Conservation (phyloP, 164 flowering plant genomes). For the Liquidambar formosana region DNA sequence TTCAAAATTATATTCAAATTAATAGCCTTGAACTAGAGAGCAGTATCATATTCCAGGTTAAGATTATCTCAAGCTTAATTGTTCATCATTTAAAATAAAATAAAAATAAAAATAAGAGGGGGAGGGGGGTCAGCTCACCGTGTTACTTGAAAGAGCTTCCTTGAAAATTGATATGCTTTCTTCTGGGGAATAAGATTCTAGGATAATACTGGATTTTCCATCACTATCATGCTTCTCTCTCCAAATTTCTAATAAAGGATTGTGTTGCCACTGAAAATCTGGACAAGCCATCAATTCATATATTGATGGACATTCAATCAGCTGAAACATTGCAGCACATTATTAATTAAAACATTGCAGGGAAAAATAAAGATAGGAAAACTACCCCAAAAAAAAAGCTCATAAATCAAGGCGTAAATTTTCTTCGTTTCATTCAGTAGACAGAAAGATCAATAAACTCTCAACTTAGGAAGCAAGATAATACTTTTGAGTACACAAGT, state of each 20-base stretch:
- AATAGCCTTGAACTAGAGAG: background rate
- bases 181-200: conserved; percentile 69
- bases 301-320: conserved; percentile 94
- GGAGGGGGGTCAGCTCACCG: conserved; percentile 44
- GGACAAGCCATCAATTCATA: conserved; percentile 91
- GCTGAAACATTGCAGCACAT: conserved; percentile 45
- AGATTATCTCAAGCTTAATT: background rate
- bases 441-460: background rate
- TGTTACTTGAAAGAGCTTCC: conserved; percentile 74
- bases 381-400: background rate
- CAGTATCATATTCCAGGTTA: background rate
- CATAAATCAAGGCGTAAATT: no score
- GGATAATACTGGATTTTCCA: conserved; percentile 42
- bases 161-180: conserved; percentile 58
- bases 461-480: no score
- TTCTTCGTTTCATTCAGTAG: background rate
- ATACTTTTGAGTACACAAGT: no score
- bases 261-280: conserved; percentile 65
- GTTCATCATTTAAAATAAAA: background rate
- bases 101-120: no score
- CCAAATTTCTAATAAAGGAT: conserved; percentile 84
- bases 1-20: background rate
- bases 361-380: background rate
- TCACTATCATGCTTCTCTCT: conserved; percentile 45
- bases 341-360: background rate